Conservation (phyloP, 140 eudicot species). For the Stevia rebaudiana region DNA sequence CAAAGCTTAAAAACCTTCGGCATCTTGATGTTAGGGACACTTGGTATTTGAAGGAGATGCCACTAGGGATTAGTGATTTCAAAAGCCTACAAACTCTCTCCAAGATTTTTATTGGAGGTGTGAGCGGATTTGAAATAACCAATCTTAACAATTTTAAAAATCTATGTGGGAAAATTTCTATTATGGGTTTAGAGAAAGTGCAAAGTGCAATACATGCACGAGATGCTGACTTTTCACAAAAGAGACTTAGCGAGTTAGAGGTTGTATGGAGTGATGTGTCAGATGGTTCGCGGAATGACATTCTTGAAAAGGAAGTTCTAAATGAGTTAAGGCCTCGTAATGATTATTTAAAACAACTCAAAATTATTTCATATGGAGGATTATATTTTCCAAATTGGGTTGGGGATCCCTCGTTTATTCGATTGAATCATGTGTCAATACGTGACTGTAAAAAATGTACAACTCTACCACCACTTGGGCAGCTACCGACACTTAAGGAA, state of each 20-base stretch:
- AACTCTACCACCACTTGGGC: conserved; percentile 3
- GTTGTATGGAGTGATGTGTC: not conserved
- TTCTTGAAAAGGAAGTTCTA: conserved; percentile 6
- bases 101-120: not conserved
- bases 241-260: not conserved
- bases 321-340: not conserved
- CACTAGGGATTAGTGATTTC: conserved; percentile 15
- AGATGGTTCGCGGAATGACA: not conserved
- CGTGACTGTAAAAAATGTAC: not conserved
- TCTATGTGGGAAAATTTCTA: not conserved
- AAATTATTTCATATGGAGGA: not conserved
- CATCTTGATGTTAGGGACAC: conserved; percentile 31
- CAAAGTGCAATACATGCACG: not conserved
- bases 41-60: conserved; percentile 3
- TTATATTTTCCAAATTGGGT: conserved; percentile 13
- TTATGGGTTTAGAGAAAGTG: not conserved
- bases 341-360: not conserved
- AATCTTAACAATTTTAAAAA: not conserved
- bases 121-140: not conserved
- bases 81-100: conserved; percentile 12
- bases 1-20: conserved; percentile 2
- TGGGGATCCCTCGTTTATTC: not conserved
- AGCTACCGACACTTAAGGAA: not conserved
- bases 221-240: not conserved
- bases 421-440: not conserved